Evolutionary conservation across 495 filamentous ascomycete species (phyloP).

Genomic region (Hyaloscypha bicolor): DNA sequence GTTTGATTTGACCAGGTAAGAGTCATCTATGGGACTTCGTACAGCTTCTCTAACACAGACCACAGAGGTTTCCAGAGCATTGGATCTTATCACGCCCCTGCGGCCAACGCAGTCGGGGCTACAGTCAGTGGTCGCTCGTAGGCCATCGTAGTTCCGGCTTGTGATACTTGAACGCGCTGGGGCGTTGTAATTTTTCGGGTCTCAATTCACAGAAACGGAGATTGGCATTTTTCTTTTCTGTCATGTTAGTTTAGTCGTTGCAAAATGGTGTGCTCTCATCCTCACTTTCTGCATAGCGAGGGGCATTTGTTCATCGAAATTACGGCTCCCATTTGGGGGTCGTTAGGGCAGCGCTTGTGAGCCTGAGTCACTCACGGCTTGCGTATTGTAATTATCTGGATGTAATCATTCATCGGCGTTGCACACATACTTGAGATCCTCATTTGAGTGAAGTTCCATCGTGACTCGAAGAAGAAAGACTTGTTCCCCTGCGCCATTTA

Average conservation of each 20-base stretch:
- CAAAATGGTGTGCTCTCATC: not conserved
- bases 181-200: not conserved
- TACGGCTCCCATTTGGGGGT: not conserved
- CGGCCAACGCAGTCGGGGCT: conserved; percentile 8
- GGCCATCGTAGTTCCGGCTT: not conserved
- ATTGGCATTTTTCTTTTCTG: not conserved
- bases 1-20: conserved; percentile 38
- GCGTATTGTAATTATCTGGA: not conserved
- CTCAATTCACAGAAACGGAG: not conserved
- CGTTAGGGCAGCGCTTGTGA: not conserved
- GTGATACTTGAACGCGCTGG: not conserved
- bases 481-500: no score
- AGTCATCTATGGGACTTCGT: not conserved
- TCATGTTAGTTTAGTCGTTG: not conserved
- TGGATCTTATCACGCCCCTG: conserved; percentile 59
- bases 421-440: not conserved
- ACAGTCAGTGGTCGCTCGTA: conserved; percentile 5
- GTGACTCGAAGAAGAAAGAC: not conserved
- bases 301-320: not conserved
- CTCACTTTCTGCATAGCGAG: not conserved
- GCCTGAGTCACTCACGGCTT: not conserved
- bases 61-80: conserved; percentile 72
- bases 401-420: not conserved
- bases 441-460: not conserved
- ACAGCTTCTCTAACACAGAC: conserved; percentile 33